Evolutionary conservation across 2,329 filamentous ascomycete species (phyloP), one percentile per base, ranked within the genome.

Genomic region (Pseudocercospora vitis): DNA sequence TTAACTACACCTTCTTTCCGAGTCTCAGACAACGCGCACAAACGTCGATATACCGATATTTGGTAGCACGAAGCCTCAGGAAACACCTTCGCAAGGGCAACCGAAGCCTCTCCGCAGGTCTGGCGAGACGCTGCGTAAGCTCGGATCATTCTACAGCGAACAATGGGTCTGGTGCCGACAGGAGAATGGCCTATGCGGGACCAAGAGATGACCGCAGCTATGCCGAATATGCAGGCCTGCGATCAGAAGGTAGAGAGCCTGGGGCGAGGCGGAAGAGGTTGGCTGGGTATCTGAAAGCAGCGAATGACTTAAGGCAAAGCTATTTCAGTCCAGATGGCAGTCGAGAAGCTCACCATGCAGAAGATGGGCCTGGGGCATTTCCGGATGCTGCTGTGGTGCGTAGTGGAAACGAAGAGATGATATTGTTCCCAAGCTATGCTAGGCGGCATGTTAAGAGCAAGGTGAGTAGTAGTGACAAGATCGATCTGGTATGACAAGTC

Each of bases 391-490:
- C 87, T n/a, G 88, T 96, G 55, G 82, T 87, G 12, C 81, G 84
- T 8, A 85, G 84, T 57, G 91, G 89, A 9, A 83, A 90, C 56
- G 91, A 96, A 70, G 89, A 97, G 74, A 89, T 99, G 85, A 83
- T 99, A 7, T 70, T 99, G 19, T 99, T 99, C 63, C 94, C 94
- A 0, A 96, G 90, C 49, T 99, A 99, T 69, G 90, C 89, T 7
- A 85, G 91, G 67, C 80, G 79, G 56, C 87, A 95, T 69, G 71
- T 81, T 28, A 86, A 76, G 61, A 66, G 61, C 58, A 74, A 71
- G 69, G 73, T 68, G 69, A 71, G 58, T 19, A 28, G 54, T 28
- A 21, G 8, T 32, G 33, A 16, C 23, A 19, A 21, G n/a, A n/a
- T n/a, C n/a, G n/a, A n/a, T n/a, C n/a, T n/a, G n/a, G n/a, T n/a